Percentiles rank a stretch among this genome's conserved stretches.
phyloP scores from a whole-genome alignment of 164 flowering plant genomes.

The Piper betle region DNA sequence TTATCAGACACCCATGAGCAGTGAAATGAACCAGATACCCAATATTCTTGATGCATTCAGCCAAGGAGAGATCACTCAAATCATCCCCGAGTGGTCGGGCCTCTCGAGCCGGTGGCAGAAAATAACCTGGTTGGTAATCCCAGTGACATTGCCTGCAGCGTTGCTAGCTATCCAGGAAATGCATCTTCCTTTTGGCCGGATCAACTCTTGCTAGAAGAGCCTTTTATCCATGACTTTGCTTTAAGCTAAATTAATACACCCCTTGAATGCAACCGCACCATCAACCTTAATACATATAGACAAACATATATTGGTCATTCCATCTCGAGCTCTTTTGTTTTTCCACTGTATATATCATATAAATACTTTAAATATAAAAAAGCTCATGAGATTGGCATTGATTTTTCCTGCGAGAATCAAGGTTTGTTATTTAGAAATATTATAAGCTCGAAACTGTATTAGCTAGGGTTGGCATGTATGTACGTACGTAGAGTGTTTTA shows the following conservation, averaged over 20 bases:
- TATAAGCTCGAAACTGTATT: too few relatives aligned
- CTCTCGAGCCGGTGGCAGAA: constrained; percentile 7
- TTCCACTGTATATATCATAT: not conserved
- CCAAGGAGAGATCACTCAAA: constrained; percentile 19
- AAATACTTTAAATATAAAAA: not conserved
- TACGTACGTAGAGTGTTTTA: too few relatives aligned
- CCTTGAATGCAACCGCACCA: constrained; percentile 4
- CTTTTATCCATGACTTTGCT: constrained; percentile 27
- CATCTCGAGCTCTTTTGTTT: not conserved
- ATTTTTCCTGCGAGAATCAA: too few relatives aligned
- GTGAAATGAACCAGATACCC: constrained; percentile 16
- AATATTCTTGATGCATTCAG: constrained; percentile 6
- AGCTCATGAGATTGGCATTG: not conserved
- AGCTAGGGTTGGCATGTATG: too few relatives aligned
- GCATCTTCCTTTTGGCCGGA: constrained; percentile 32
- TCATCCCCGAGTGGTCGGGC: constrained; percentile 18
- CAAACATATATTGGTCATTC: not conserved
- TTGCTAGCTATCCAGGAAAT: constrained; percentile 26
- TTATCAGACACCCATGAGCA: constrained; percentile 18
- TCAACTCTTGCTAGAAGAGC: constrained; percentile 27
- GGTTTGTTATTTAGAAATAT: too few relatives aligned
- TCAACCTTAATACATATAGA: not conserved
- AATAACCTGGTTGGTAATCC: constrained; percentile 9
- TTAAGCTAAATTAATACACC: constrained; percentile 7
- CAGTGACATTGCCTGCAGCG: constrained; percentile 24